Base-by-base conservation (phyloP, 768 basidiomycete species). In the Rhizopogon salebrosus region DNA sequence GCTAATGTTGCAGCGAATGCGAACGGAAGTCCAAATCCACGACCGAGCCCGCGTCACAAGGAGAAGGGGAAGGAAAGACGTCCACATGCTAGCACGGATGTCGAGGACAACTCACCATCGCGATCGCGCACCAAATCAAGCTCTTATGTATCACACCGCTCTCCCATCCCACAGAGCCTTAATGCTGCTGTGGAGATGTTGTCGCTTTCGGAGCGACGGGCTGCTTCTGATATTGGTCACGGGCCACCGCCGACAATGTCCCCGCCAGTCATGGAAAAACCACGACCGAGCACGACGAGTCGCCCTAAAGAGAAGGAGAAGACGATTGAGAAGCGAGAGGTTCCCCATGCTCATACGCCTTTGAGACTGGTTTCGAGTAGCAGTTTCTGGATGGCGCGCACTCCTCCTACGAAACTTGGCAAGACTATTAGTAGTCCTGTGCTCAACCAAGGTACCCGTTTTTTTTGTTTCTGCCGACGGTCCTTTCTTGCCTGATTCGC, bases 171-270 rank as follows among this genome's bases (percentile, higher is more conserved):
- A 0, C 87, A 89, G 68, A 88, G 85, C 56, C 72, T 91, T 41
- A 80, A 77, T 58, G 87, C 87, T 52, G 87, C 85, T 14, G 70
- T 86, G 31, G 85, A 90, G 66, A 78, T 83, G 69, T 68, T 90
- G 9, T 67, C 67, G 13, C 54, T 65, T 39, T 62, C 69, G 9
- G 68, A 68, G 41, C 66, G 48, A 49, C 64, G 59, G 48, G 59
- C 68, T 18, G 38, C 57, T 1, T 69, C 70, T 16, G 68, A 69
- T 37, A 58, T 58, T 41, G 64, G 65, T 16, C 50, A 52, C 45
- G 59, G 34, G 11, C 62, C 58, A 45, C 54, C 56, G 37, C n/a
- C 53, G 22, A 50, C 48, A 9, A 59, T 58, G 35, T 56, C 51
- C 38, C 64, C 62, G 4, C 57, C 57, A 1, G 45, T 24, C 36